Evolutionary conservation across 2,329 filamentous ascomycete genomes (phyloP).

Genomic region (Helotiales sp.): DNA sequence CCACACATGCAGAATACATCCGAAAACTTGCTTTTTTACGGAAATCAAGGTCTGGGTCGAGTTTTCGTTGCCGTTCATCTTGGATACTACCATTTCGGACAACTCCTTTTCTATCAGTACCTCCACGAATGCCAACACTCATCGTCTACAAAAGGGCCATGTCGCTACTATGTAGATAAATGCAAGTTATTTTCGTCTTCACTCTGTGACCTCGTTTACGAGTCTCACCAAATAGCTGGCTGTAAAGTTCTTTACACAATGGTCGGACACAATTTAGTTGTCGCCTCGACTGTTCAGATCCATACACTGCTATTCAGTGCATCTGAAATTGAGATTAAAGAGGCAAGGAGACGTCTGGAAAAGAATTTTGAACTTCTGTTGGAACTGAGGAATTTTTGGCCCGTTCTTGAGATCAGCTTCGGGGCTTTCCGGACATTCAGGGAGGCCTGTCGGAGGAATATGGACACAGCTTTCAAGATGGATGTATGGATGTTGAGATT

Average conservation of each 20-base stretch:
- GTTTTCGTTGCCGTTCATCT: constrained; percentile 52
- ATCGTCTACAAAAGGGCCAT: constrained; percentile 1
- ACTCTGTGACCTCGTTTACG: constrained; percentile 49
- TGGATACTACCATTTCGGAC: constrained; percentile 52
- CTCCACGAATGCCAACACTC: constrained; percentile 43
- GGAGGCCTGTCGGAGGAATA: constrained; percentile 46
- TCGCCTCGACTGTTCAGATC: constrained; percentile 53
- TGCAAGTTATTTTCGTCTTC: constrained; percentile 48
- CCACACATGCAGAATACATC: constrained; percentile 45
- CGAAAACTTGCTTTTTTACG: constrained; percentile 47
- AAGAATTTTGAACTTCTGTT: constrained; percentile 53
- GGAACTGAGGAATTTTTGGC: constrained; percentile 49
- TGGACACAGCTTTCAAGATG: constrained; percentile 47
- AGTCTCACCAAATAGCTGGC: constrained; percentile 44
- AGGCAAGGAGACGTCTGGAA: constrained; percentile 47
- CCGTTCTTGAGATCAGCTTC: constrained; percentile 47
- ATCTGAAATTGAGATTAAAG: constrained; percentile 44
- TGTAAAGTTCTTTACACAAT: constrained; percentile 51
- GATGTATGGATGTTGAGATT: constrained; percentile 51
- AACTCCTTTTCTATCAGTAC: constrained; percentile 54
- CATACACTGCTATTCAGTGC: constrained; percentile 51
- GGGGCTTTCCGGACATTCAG: constrained; percentile 50
- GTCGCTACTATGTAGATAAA: constrained; percentile 44
- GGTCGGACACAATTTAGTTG: constrained; percentile 53
- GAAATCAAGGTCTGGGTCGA: constrained; percentile 47